These are phyloP conservation scores for Yamadazyma siamensis DNA, from an alignment of 1,139 yeast genomes.

Conservation along the genomic window DNA sequence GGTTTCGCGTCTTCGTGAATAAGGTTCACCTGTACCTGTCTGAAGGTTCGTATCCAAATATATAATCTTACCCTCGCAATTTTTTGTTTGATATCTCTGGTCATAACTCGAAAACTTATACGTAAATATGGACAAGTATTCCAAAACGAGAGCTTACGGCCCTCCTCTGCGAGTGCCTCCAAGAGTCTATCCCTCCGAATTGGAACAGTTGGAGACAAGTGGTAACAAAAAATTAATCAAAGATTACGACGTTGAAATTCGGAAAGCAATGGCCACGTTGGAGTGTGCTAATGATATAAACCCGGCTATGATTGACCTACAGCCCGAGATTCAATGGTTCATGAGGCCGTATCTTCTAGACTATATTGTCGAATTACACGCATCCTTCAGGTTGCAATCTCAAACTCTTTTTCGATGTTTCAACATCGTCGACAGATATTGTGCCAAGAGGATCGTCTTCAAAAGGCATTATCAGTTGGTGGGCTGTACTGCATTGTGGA, in stretches of 20 bases:
- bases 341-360: constrained; percentile 90
- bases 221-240: constrained; percentile 38
- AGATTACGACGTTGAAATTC: constrained; percentile 39
- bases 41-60: constrained; percentile 2
- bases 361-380: constrained; percentile 77
- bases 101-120: too few species aligned
- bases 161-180: constrained; percentile 41
- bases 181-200: constrained; percentile 37
- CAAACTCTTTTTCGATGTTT: constrained; percentile 79
- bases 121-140: too few species aligned
- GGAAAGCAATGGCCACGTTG: constrained; percentile 24
- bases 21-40: constrained; percentile 5
- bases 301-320: constrained; percentile 76
- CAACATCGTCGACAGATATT: constrained; percentile 83
- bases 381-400: constrained; percentile 69
- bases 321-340: constrained; percentile 89
- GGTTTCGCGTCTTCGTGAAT: constrained; percentile 8
- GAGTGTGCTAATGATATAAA: constrained; percentile 41
- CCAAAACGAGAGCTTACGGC: constrained; percentile 35
- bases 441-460: constrained; percentile 87
- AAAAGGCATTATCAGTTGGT: constrained; percentile 90
- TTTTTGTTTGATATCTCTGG: constrained; percentile 1
- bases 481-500: constrained; percentile 92
- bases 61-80: constrained; percentile 2
- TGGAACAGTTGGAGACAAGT: constrained; percentile 47